These are phyloP conservation scores for Podospora pseudocomata DNA, from an alignment of 495 filamentous ascomycete genomes.

Conservation along the genomic window DNA sequence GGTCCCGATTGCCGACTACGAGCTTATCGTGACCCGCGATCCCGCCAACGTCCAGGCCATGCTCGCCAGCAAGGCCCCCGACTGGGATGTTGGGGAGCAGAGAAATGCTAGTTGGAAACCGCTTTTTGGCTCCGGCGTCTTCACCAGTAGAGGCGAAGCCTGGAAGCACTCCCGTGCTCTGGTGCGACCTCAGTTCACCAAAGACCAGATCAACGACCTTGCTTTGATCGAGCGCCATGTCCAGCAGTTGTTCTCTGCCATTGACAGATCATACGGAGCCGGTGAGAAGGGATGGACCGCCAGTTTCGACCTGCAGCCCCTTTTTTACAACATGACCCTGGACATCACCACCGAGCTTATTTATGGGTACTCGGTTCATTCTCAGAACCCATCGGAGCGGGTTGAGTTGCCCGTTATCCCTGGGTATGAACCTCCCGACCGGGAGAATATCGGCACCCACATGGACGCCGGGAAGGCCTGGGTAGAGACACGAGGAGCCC, in stretches of 20 bases:
- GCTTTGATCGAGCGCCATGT: conserved; percentile 60
- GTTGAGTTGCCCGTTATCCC: conserved; percentile 18
- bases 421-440: conserved; percentile 19
- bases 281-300: conserved; percentile 24
- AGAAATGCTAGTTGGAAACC: conserved; percentile 49
- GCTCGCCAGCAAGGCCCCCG: conserved; percentile 55
- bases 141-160: conserved; percentile 59
- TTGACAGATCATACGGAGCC: conserved; percentile 17
- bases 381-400: conserved; percentile 22
- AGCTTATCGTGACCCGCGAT: conserved; percentile 52
- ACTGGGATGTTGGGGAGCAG: conserved; percentile 55
- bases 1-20: conserved; percentile 27
- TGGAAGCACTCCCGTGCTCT: conserved; percentile 66
- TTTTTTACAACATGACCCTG: conserved; percentile 65
- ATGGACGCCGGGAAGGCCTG: conserved; percentile 49
- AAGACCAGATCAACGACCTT: conserved; percentile 58
- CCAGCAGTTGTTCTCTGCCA: conserved; percentile 40
- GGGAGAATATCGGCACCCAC: conserved; percentile 35
- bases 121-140: conserved; percentile 66
- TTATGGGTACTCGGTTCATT: conserved; percentile 55
- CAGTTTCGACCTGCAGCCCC: conserved; percentile 55
- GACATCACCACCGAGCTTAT: conserved; percentile 72
- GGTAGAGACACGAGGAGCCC: conserved; percentile 41
- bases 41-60: conserved; percentile 62
- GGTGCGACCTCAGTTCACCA: conserved; percentile 60